These are phyloP conservation scores for Amauroascus niger DNA, from an alignment of 2,329 filamentous ascomycete genomes.

Conservation along the genomic window DNA sequence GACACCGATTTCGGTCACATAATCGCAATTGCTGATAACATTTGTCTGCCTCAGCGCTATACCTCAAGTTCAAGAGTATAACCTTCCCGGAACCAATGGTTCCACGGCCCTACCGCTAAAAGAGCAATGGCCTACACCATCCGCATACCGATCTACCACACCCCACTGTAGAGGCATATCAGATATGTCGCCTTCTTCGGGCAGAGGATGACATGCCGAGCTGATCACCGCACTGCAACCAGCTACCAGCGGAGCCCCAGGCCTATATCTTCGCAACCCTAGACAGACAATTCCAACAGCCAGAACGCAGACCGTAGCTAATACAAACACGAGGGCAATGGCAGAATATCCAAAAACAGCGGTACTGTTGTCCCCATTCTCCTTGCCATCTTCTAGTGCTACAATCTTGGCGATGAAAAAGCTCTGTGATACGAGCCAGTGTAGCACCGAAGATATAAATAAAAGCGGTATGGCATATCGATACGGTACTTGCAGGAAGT, in stretches of 20 bases:
- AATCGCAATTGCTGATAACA: no score
- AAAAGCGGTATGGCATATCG: conserved; percentile 38
- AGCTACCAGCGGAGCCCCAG: conserved; percentile 24
- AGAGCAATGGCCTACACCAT: background rate
- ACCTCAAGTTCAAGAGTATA: background rate
- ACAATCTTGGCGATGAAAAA: conserved; percentile 37
- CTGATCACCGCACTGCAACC: conserved; percentile 29
- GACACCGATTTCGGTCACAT: no score
- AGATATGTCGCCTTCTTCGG: conserved; percentile 18
- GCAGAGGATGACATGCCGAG: conserved; percentile 26
- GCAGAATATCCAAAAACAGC: conserved; percentile 20
- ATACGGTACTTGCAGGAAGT: conserved; percentile 40
- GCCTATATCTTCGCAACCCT: conserved; percentile 17
- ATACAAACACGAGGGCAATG: conserved; percentile 19
- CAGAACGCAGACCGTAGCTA: background rate
- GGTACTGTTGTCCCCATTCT: conserved; percentile 7
- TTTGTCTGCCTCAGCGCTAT: background rate
- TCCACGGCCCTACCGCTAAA: background rate
- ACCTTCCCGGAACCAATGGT: background rate
- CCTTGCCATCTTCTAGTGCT: conserved; percentile 13
- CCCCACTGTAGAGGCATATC: conserved; percentile 23
- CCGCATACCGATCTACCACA: conserved; percentile 10
- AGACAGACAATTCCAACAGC: conserved; percentile 5
- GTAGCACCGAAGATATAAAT: conserved; percentile 30
- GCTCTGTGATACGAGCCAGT: conserved; percentile 44